A percentile compares a stretch with the other conserved stretches of the same genome.
phyloP scores from a whole-genome alignment of 1,284 basidiomycete species.

The Mixia osmundae region DNA sequence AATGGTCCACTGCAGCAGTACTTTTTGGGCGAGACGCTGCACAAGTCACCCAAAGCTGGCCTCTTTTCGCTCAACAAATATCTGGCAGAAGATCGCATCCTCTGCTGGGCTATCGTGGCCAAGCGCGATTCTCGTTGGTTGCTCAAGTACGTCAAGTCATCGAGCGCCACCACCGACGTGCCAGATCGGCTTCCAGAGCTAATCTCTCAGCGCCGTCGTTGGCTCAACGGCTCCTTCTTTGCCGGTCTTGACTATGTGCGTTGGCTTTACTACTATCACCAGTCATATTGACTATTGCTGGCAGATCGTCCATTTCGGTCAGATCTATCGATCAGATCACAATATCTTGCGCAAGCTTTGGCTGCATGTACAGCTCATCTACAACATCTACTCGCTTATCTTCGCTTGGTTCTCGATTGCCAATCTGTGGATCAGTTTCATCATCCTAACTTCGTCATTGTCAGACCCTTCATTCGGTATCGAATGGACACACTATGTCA shows the following conservation, averaged over 20 bases:
- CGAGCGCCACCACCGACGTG: slow-evolving; percentile 66
- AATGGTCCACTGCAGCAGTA: slow-evolving; percentile 78
- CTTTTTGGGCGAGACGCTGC: slow-evolving; percentile 83
- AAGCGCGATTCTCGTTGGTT: slow-evolving; percentile 78
- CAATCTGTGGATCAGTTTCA: not conserved
- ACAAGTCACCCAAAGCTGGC: slow-evolving; percentile 42
- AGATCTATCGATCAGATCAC: slow-evolving; percentile 72
- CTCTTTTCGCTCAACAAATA: slow-evolving; percentile 30
- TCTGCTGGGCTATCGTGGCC: slow-evolving; percentile 90
- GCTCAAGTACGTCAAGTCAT: slow-evolving; percentile 83
- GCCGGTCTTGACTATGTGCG: slow-evolving; percentile 26
- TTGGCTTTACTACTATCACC: slow-evolving; percentile 23
- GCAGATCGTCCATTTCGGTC: slow-evolving; percentile 75
- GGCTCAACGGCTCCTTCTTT: slow-evolving; percentile 95
- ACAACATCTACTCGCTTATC: slow-evolving; percentile 69
- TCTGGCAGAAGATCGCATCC: slow-evolving; percentile 59
- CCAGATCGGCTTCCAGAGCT: slow-evolving; percentile 68
- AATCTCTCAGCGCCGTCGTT: slow-evolving; percentile 81
- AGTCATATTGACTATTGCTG: too few relatives aligned
- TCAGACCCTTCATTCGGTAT: slow-evolving; percentile 42
- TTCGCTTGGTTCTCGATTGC: slow-evolving; percentile 46
- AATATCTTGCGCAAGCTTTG: slow-evolving; percentile 62
- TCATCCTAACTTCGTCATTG: slow-evolving; percentile 43
- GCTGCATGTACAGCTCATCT: slow-evolving; percentile 82
- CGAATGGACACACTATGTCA: slow-evolving; percentile 29